Evolutionary conservation across 2,329 filamentous ascomycete genomes (phyloP).

Genomic region (Aspergillus persii): DNA sequence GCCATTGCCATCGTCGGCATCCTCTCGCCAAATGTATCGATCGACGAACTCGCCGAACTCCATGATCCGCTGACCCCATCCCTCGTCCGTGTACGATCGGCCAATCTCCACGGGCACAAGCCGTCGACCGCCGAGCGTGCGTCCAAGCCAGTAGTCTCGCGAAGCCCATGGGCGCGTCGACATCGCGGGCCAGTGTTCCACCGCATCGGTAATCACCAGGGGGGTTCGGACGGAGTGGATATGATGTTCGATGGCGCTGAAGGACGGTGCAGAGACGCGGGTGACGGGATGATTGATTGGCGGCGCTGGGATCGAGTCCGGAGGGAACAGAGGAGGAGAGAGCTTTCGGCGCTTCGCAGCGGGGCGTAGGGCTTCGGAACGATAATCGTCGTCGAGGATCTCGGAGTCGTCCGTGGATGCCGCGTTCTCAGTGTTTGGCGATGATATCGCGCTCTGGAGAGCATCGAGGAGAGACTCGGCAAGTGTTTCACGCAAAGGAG

Average conservation of each 20-base stretch:
- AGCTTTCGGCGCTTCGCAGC: constrained; percentile 33
- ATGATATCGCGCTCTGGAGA: constrained; percentile 25
- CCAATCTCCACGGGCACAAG: constrained; percentile 86
- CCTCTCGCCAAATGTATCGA: constrained; percentile 52
- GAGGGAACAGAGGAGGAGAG: constrained; percentile 33
- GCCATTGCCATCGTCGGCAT: constrained; percentile 7
- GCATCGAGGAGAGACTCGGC: constrained; percentile 38
- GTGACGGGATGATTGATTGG: constrained; percentile 37
- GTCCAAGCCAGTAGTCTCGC: constrained; percentile 69
- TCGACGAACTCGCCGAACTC: constrained; percentile 69
- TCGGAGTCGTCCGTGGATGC: neutral
- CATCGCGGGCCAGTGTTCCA: constrained; percentile 76
- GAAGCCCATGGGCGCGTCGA: constrained; percentile 65
- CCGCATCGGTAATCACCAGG: constrained; percentile 65
- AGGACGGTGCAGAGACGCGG: constrained; percentile 47
- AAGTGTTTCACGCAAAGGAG: constrained; percentile 52
- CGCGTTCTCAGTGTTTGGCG: neutral
- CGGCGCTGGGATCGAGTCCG: constrained; percentile 32
- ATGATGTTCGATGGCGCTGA: constrained; percentile 62
- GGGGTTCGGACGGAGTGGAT: constrained; percentile 55
- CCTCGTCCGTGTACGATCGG: constrained; percentile 79
- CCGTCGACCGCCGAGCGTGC: constrained; percentile 72
- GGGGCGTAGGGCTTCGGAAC: constrained; percentile 1
- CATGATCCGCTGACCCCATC: constrained; percentile 80
- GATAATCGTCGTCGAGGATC: constrained; percentile 3